These are phyloP conservation scores for Magnolia changhungtana DNA, from an alignment of 164 flowering plant genomes.

Conservation along the genomic window DNA sequence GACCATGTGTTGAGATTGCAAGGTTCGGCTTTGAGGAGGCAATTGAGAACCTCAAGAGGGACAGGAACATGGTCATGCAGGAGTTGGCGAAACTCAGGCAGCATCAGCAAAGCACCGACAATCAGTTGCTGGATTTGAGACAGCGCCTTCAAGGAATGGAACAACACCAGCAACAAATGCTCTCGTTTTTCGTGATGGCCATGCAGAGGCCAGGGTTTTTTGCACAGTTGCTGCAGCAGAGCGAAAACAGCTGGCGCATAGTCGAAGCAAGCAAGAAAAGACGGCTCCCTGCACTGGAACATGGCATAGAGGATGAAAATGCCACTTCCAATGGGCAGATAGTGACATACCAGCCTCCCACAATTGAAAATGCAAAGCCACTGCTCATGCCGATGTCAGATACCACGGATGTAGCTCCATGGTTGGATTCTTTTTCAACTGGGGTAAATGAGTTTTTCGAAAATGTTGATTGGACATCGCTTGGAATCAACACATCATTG, in stretches of 20 bases:
- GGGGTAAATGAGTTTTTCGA: neutral
- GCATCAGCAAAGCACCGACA: constrained; percentile 56
- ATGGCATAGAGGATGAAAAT: neutral
- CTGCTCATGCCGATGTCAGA: neutral
- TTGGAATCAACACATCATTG: constrained; percentile 1
- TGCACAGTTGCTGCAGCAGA: constrained; percentile 54
- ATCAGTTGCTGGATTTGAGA: constrained; percentile 48
- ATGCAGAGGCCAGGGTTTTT: constrained; percentile 57
- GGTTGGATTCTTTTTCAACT: neutral
- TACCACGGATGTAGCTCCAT: neutral
- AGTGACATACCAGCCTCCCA: constrained; percentile 8
- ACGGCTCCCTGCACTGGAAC: constrained; percentile 8
- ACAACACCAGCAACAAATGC: constrained; percentile 62
- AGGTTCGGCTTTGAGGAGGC: constrained; percentile 60
- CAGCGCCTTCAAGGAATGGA: constrained; percentile 54
- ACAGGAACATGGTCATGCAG: constrained; percentile 54
- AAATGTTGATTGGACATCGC: constrained; percentile 7
- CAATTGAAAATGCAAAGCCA: constrained; percentile 10
- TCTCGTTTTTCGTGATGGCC: constrained; percentile 76
- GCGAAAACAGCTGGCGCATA: constrained; percentile 47
- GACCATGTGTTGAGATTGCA: constrained; percentile 58
- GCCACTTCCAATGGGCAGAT: constrained; percentile 1
- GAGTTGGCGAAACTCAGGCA: constrained; percentile 73
- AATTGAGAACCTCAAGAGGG: constrained; percentile 57
- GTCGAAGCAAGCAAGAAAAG: constrained; percentile 57